Percentiles rank a stretch among this genome's conserved stretches.
Conservation (phyloP, 2,329 filamentous ascomycete species). For the Dactylonectria estremocensis region DNA sequence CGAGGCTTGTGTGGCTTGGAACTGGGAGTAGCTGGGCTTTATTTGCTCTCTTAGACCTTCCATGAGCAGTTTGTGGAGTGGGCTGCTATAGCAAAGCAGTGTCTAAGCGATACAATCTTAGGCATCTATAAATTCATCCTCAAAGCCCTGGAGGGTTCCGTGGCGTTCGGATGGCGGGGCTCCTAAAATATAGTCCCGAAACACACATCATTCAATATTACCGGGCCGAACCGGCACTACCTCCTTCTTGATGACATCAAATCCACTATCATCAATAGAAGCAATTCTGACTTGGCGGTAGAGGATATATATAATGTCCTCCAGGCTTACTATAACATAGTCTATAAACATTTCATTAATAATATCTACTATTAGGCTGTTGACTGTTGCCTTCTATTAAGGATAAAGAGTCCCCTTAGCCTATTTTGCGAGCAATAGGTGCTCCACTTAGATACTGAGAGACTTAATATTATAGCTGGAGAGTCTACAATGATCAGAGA, state of each 20-base stretch:
- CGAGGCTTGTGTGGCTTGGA: background rate
- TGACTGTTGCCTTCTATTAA: background rate
- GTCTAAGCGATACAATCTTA: background rate
- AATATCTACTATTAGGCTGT: slow-evolving; percentile 54
- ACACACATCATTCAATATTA: no score
- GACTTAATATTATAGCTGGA: background rate
- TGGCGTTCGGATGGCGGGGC: background rate
- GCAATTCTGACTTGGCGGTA: background rate
- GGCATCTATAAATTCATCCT: background rate
- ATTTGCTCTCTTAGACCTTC: background rate
- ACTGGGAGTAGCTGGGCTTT: background rate
- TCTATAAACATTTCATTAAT: slow-evolving; percentile 73
- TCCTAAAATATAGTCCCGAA: no score
- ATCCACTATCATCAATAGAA: background rate
- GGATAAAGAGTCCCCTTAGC: background rate
- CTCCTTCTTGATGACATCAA: no score
- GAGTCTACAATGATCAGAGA: background rate
- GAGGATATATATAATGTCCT: slow-evolving; percentile 71
- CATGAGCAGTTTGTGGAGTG: background rate
- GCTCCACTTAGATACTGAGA: background rate
- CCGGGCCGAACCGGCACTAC: no score
- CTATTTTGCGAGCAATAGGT: slow-evolving; percentile 1
- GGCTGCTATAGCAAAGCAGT: background rate
- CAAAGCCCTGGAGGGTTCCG: background rate
- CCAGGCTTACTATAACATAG: slow-evolving; percentile 73